A percentile compares a stretch with the other conserved stretches of the same genome.
Conservation (phyloP, 805 yeast genomes). For the Myxozyma sirexii region DNA sequence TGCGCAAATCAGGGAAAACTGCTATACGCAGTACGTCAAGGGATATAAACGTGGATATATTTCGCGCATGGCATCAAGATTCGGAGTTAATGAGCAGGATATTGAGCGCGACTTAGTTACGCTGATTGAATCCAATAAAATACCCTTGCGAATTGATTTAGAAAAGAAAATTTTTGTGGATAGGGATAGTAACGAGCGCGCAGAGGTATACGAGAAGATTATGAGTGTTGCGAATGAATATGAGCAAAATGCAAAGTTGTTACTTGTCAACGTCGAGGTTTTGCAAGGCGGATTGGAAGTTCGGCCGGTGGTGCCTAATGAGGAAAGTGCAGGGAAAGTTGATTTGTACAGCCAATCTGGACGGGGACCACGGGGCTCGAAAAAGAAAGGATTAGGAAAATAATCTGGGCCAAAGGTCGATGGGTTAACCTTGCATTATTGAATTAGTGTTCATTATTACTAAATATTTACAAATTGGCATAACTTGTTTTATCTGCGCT, state of each 20-base stretch:
- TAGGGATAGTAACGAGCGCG: conserved; percentile 23
- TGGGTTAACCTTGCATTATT: no score
- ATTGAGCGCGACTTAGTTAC: conserved; percentile 18
- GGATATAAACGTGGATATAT: conserved; percentile 30
- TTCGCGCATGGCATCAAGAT: conserved; percentile 24
- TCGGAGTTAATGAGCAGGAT: conserved; percentile 16
- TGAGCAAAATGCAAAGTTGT: conserved; percentile 24
- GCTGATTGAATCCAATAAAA: conserved; percentile 17
- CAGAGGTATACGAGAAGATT: conserved; percentile 18
- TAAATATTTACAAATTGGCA: neutral
- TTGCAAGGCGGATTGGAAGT: conserved; percentile 27
- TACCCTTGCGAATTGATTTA: conserved; percentile 24
- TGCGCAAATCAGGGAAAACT: conserved; percentile 25
- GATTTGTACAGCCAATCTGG: neutral
- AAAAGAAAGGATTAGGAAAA: neutral
- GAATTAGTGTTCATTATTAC: neutral
- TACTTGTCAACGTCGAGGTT: conserved; percentile 22
- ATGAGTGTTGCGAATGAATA: conserved; percentile 18
- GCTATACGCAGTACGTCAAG: conserved; percentile 30
- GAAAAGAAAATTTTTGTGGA: conserved; percentile 25
- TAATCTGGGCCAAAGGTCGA: no score
- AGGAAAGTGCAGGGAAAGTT: neutral
- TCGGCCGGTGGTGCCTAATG: neutral
- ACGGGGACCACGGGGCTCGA: neutral
- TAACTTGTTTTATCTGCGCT: neutral